Conservation (phyloP, 257 asterid genomes). For the Penstemon davidsonii region DNA sequence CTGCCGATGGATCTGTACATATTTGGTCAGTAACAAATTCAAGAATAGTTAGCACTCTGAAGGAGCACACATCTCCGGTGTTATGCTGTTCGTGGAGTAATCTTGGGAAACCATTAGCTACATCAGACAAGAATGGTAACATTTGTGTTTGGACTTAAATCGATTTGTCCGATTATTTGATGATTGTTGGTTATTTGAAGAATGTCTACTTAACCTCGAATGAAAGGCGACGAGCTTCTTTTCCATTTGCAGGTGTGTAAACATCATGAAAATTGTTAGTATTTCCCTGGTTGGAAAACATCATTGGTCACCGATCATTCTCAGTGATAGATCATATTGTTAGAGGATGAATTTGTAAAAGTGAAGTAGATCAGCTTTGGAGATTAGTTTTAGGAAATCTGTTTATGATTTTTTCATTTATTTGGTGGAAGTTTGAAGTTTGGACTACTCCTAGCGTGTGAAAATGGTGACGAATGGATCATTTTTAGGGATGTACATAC, state of each 20-base stretch:
- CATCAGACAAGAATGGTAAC: conserved; percentile 74
- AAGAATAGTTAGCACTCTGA: conserved; percentile 68
- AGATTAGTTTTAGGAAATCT: conserved; percentile 9
- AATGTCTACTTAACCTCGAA: neutral
- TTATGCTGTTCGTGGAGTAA: conserved; percentile 85
- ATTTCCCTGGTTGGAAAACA: too few species aligned
- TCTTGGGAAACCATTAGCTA: conserved; percentile 77
- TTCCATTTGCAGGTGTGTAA: too few species aligned
- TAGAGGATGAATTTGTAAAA: too few species aligned
- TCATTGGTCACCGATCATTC: too few species aligned
- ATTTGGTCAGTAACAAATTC: conserved; percentile 74
- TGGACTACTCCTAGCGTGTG: conserved; percentile 6
- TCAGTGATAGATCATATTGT: neutral
- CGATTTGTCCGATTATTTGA: neutral
- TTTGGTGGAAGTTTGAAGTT: conserved; percentile 22
- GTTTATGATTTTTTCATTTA: conserved; percentile 29
- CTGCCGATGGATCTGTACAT: conserved; percentile 79
- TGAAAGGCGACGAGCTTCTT: neutral
- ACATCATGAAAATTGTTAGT: too few species aligned
- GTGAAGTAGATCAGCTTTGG: neutral
- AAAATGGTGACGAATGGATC: conserved; percentile 11
- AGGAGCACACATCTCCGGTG: conserved; percentile 75
- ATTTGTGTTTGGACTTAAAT: conserved; percentile 64
- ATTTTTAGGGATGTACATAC: conserved; percentile 26
- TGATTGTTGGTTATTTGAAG: conserved; percentile 5